phyloP scores from a whole-genome alignment of 148 eudicot species.

The Rhododendron ovatum region DNA sequence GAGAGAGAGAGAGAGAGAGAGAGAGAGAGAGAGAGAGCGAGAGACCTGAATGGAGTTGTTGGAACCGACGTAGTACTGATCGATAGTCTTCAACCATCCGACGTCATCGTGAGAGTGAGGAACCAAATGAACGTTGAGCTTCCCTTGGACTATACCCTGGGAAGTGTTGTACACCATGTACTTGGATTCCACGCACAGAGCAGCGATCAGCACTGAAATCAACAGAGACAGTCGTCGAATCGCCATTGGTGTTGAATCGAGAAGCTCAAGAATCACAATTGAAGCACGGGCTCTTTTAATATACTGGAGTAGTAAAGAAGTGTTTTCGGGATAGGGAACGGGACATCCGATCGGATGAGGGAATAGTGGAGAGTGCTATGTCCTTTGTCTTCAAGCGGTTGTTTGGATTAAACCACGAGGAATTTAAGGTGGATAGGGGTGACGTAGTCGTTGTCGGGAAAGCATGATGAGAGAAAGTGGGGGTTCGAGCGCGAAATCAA shows the following conservation, averaged over 20 bases:
- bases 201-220: slow-evolving; percentile 3
- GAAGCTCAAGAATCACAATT: neutral
- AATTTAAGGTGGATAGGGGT: neutral
- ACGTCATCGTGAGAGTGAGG: slow-evolving; percentile 86
- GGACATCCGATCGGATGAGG: neutral
- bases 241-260: slow-evolving; percentile 6
- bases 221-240: slow-evolving; percentile 6
- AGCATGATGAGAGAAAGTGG: neutral
- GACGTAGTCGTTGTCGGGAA: neutral
- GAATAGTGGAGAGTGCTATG: no score
- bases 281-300: neutral
- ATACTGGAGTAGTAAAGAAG: no score
- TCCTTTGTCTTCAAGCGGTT: neutral
- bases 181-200: slow-evolving; percentile 40
- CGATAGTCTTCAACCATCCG: slow-evolving; percentile 88
- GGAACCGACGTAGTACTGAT: slow-evolving; percentile 89
- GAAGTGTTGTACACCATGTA: slow-evolving; percentile 61
- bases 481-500: no score
- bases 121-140: slow-evolving; percentile 78
- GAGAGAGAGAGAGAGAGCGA: neutral
- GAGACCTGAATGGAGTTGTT: slow-evolving; percentile 74
- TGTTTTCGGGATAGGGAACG: neutral
- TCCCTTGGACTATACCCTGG: slow-evolving; percentile 42
- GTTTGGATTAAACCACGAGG: neutral
- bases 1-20: neutral